phyloP scores from a whole-genome alignment of 176 grass and related monocot genomes.

The Dendrocalamus sinicus region DNA sequence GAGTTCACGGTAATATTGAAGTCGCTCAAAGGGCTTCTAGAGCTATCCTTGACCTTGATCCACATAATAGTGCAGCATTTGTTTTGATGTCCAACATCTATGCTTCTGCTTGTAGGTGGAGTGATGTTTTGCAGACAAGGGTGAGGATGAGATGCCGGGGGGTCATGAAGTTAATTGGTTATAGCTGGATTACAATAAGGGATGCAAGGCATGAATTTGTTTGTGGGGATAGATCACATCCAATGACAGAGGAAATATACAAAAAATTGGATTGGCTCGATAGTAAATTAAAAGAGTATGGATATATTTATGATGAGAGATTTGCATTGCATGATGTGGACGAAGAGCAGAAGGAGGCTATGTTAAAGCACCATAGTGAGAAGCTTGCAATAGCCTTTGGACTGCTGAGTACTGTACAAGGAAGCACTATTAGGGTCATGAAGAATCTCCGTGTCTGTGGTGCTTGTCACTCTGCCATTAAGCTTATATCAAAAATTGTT shows the following conservation, averaged over 20 bases:
- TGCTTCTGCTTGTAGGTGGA: constrained; percentile 56
- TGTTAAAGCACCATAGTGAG: constrained; percentile 53
- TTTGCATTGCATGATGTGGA: constrained; percentile 65
- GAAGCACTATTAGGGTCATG: constrained; percentile 61
- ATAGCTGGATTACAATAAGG: constrained; percentile 60
- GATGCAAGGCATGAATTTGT: constrained; percentile 59
- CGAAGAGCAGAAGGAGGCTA: constrained; percentile 55
- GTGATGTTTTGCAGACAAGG: constrained; percentile 51
- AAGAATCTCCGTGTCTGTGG: constrained; percentile 61
- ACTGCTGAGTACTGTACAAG: constrained; percentile 47
- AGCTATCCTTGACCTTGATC: constrained; percentile 52
- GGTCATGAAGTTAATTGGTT: constrained; percentile 49
- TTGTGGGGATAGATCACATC: constrained; percentile 53
- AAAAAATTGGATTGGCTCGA: constrained; percentile 55
- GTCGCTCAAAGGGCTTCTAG: constrained; percentile 47
- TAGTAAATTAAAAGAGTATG: constrained; percentile 50
- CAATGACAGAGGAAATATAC: constrained; percentile 56
- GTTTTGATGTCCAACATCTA: constrained; percentile 66
- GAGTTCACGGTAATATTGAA: constrained; percentile 52
- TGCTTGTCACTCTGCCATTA: constrained; percentile 57
- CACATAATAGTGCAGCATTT: constrained; percentile 48
- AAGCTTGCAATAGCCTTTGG: constrained; percentile 60
- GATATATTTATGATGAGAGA: constrained; percentile 54
- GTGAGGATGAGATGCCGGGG: constrained; percentile 56
- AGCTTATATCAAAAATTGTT: constrained; percentile 50